Percentiles rank a stretch among this genome's conserved stretches.
Conservation (phyloP, 2,329 filamentous ascomycete genomes). For the Fusarium sp. region DNA sequence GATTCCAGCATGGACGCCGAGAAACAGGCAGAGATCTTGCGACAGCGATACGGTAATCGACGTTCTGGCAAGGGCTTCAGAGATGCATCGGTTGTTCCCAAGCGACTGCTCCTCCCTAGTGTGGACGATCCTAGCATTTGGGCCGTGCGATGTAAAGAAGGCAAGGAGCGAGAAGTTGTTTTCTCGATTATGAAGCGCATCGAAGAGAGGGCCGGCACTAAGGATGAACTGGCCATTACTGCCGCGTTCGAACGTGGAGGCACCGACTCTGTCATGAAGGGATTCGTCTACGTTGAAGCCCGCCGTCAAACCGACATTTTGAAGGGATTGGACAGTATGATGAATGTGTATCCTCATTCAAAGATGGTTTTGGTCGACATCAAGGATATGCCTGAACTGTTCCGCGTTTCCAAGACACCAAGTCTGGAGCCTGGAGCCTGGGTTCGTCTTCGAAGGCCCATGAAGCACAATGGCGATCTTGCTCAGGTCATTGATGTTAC, state of each 20-base stretch:
- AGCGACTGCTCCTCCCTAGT: constrained; percentile 86
- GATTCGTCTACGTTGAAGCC: constrained; percentile 95
- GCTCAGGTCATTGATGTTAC: constrained; percentile 94
- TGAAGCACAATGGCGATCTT: constrained; percentile 87
- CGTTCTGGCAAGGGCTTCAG: constrained; percentile 71
- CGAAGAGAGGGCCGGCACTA: constrained; percentile 80
- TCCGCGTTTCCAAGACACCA: constrained; percentile 88
- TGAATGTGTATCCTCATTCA: constrained; percentile 88
- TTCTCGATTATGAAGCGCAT: constrained; percentile 89
- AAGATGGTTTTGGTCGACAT: constrained; percentile 92
- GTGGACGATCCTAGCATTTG: constrained; percentile 97
- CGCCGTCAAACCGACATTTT: constrained; percentile 87
- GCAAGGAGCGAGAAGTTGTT: constrained; percentile 93
- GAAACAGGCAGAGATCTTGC: constrained; percentile 87
- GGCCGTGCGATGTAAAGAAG: constrained; percentile 91
- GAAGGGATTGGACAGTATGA: constrained; percentile 82
- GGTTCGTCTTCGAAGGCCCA: constrained; percentile 84
- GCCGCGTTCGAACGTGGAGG: constrained; percentile 91
- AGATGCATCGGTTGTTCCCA: constrained; percentile 82
- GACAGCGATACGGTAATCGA: constrained; percentile 87
- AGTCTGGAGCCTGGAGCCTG: constrained; percentile 88
- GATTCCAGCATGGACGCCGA: constrained; percentile 91
- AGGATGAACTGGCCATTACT: constrained; percentile 84
- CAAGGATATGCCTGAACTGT: constrained; percentile 97
- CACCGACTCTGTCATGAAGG: constrained; percentile 83